phyloP scores from a whole-genome alignment of 2,329 filamentous ascomycete genomes.

The Hawksworthiomyces lignivorus region DNA sequence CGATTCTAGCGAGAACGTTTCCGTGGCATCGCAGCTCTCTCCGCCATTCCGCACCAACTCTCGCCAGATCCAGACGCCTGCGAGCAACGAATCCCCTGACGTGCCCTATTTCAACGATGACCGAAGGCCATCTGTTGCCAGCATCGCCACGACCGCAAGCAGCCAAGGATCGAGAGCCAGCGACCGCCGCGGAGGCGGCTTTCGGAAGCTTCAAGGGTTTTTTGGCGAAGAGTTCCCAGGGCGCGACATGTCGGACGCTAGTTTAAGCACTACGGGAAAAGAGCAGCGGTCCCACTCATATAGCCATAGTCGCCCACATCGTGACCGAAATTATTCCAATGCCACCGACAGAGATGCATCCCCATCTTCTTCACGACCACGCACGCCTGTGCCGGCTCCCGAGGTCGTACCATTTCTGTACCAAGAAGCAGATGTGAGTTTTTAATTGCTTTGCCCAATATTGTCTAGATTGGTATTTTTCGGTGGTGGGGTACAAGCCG shows the following conservation, averaged over 20 bases:
- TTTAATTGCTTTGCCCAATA: background rate
- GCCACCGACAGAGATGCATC: slow-evolving; percentile 67
- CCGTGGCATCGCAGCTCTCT: slow-evolving; percentile 57
- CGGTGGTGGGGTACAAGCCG: no score
- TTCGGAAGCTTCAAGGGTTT: slow-evolving; percentile 82
- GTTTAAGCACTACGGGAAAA: slow-evolving; percentile 47
- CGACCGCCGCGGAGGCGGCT: slow-evolving; percentile 60
- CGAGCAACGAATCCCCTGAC: slow-evolving; percentile 53
- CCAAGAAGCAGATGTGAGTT: slow-evolving; percentile 70
- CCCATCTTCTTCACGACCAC: slow-evolving; percentile 66
- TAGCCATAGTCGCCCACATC: slow-evolving; percentile 50
- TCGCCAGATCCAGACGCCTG: slow-evolving; percentile 37
- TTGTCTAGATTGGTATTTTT: no score
- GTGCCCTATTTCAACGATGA: slow-evolving; percentile 59
- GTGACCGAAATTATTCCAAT: slow-evolving; percentile 76
- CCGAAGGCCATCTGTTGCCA: slow-evolving; percentile 79
- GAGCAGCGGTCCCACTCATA: slow-evolving; percentile 58
- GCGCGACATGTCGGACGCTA: slow-evolving; percentile 66
- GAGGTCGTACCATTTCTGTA: slow-evolving; percentile 98
- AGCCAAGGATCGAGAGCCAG: slow-evolving; percentile 75
- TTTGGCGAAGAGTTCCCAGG: slow-evolving; percentile 84
- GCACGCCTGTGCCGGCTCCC: slow-evolving; percentile 79
- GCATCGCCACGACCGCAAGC: slow-evolving; percentile 71
- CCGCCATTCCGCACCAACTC: slow-evolving; percentile 54
- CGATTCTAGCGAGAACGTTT: slow-evolving; percentile 65